Percentiles rank a stretch among this genome's conserved stretches.
phyloP scores from a whole-genome alignment of 2,329 filamentous ascomycete genomes.

The Aspergillus fumigatiaffinis region DNA sequence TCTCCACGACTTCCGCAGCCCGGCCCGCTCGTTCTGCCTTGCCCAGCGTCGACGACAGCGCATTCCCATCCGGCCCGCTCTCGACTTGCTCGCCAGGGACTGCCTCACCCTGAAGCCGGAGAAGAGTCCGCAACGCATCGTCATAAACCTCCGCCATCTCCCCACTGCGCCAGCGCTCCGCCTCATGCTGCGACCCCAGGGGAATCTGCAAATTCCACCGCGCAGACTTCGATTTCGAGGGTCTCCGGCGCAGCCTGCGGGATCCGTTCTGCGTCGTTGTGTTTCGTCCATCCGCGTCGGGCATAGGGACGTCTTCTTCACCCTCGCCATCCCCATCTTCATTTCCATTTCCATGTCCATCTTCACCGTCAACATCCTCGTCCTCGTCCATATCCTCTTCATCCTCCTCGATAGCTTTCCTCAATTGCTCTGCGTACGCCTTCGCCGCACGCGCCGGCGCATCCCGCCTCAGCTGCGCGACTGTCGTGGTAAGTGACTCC shows the following conservation, averaged over 20 bases:
- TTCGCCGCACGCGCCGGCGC: conserved; percentile 41
- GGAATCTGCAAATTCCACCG: conserved; percentile 31
- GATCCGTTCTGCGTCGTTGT: background rate
- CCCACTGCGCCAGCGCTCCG: conserved; percentile 38
- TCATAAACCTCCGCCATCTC: conserved; percentile 43
- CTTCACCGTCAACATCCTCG: conserved; percentile 47
- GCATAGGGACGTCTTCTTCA: conserved; percentile 17
- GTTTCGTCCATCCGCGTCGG: conserved; percentile 4
- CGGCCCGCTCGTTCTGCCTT: conserved; percentile 44
- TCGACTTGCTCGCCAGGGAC: conserved; percentile 15
- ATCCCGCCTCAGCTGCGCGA: conserved; percentile 44
- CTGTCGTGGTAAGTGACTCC: conserved; percentile 45
- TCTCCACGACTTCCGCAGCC: conserved; percentile 46
- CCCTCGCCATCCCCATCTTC: conserved; percentile 1
- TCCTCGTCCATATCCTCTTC: conserved; percentile 53
- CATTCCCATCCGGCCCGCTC: conserved; percentile 26
- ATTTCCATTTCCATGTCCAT: conserved; percentile 7
- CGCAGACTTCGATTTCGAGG: conserved; percentile 10
- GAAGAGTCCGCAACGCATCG: conserved; percentile 36
- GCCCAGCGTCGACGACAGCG: conserved; percentile 44
- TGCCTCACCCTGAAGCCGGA: conserved; percentile 37
- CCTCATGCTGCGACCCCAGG: conserved; percentile 30
- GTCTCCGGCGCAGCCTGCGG: background rate
- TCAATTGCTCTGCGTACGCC: conserved; percentile 35
- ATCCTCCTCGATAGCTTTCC: conserved; percentile 33